phyloP scores from a whole-genome alignment of 441 rosid genomes.

The Pelargonium fulgidum region DNA sequence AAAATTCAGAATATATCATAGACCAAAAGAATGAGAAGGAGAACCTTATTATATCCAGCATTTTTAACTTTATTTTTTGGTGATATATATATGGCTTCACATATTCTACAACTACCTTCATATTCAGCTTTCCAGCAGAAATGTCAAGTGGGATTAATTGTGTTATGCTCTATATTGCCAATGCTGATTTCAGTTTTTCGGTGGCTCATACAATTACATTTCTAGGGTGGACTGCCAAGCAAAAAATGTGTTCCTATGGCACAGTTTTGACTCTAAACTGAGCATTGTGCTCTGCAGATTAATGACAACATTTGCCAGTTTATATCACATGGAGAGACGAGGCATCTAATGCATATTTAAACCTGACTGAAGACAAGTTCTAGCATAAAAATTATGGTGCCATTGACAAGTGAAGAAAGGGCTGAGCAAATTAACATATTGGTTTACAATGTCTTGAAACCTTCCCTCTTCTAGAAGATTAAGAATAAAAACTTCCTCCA shows the following conservation, averaged over 20 bases:
- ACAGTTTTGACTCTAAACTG: background rate
- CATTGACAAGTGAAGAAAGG: background rate
- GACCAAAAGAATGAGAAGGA: no score
- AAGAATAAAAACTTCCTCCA: background rate
- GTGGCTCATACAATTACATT: background rate
- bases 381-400: background rate
- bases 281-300: background rate
- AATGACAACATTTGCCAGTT: background rate
- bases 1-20: no score
- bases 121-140: no score
- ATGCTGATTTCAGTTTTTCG: background rate
- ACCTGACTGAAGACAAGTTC: background rate
- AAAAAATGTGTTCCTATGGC: no score
- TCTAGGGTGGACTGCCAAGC: background rate
- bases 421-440: background rate
- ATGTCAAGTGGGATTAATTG: no score
- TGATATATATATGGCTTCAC: no score
- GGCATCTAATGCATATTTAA: background rate
- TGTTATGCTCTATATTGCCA: background rate
- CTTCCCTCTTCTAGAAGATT: background rate
- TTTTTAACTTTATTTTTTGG: no score
- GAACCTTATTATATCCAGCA: no score
- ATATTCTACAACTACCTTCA: no score
- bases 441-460: background rate
- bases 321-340: background rate